Conservation (phyloP, 2,329 filamentous ascomycete genomes). For the Pyrenophora tritici-repentis region DNA sequence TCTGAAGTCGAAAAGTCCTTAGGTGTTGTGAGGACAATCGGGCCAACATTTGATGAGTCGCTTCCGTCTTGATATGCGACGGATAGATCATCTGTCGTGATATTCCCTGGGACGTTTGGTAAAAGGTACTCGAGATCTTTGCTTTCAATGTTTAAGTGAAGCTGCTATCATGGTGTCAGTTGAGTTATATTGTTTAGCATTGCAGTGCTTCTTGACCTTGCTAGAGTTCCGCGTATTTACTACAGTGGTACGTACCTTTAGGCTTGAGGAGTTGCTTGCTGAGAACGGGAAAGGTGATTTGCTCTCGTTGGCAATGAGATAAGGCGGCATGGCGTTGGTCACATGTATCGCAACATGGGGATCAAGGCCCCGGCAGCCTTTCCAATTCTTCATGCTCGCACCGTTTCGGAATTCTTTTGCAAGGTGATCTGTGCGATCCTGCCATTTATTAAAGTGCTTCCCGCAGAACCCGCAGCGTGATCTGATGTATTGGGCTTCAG, state of each 20-base stretch:
- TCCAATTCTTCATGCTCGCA: constrained; percentile 59
- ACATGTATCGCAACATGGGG: constrained; percentile 54
- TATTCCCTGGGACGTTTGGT: constrained; percentile 14
- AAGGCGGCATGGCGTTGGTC: constrained; percentile 58
- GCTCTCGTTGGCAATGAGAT: constrained; percentile 56
- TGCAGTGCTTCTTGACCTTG: not conserved
- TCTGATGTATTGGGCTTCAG: constrained; percentile 59
- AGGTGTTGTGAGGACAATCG: constrained; percentile 25
- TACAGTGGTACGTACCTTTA: constrained; percentile 29
- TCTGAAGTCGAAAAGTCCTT: constrained; percentile 18
- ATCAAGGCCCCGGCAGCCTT: constrained; percentile 59
- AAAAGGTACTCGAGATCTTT: constrained; percentile 37
- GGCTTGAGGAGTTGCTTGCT: constrained; percentile 46
- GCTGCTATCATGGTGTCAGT: constrained; percentile 24
- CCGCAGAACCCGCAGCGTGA: constrained; percentile 61
- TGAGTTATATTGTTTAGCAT: not conserved
- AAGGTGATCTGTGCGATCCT: constrained; percentile 58
- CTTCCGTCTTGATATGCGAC: constrained; percentile 22
- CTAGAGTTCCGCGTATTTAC: constrained; percentile 1
- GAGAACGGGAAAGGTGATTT: constrained; percentile 54
- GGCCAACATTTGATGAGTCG: constrained; percentile 20
- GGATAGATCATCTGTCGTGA: constrained; percentile 15
- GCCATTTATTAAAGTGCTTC: constrained; percentile 55
- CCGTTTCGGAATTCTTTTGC: constrained; percentile 61
- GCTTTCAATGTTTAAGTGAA: constrained; percentile 19